These are phyloP conservation scores for Trypanosoma caninum DNA, from an alignment of 208 protist species.

Conservation along the genomic window DNA sequence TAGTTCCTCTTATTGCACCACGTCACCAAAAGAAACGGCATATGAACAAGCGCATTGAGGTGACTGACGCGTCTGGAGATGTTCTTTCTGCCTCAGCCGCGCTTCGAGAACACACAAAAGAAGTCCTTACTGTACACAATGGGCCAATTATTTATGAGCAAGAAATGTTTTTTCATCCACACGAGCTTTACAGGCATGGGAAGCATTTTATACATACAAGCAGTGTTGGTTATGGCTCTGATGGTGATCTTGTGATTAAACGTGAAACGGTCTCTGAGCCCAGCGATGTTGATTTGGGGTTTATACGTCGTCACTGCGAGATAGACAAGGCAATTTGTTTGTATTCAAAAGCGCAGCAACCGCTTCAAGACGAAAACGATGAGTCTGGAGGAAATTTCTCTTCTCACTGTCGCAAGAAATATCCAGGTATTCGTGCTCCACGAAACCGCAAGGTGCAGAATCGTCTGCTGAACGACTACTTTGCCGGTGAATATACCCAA, in stretches of 20 bases:
- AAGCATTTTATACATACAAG: slow-evolving; percentile 66
- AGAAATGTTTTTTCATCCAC: slow-evolving; percentile 80
- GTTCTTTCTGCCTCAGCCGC: slow-evolving; percentile 37
- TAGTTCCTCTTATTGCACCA: slow-evolving; percentile 76
- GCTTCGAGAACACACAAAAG: slow-evolving; percentile 54
- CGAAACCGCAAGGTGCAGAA: slow-evolving; percentile 76
- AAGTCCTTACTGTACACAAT: slow-evolving; percentile 63
- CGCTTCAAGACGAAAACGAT: slow-evolving; percentile 63
- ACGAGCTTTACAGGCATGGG: slow-evolving; percentile 81
- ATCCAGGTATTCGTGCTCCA: slow-evolving; percentile 77
- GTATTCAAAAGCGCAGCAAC: slow-evolving; percentile 67
- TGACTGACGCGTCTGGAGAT: slow-evolving; percentile 55
- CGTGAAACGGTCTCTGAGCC: slow-evolving; percentile 76
- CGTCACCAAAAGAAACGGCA: slow-evolving; percentile 76
- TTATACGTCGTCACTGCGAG: slow-evolving; percentile 43
- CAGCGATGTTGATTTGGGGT: slow-evolving; percentile 65
- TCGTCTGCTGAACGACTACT: slow-evolving; percentile 78
- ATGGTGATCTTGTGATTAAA: slow-evolving; percentile 76
- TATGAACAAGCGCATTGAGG: slow-evolving; percentile 44
- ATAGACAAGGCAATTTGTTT: slow-evolving; percentile 70
- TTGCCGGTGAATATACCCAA: slow-evolving; percentile 50
- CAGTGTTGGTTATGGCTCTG: slow-evolving; percentile 86
- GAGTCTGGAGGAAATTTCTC: slow-evolving; percentile 36
- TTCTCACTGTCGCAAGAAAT: slow-evolving; percentile 80
- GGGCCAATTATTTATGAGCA: slow-evolving; percentile 60